Percentiles rank a stretch among this genome's conserved stretches.
These are phyloP conservation scores for Candida anutae DNA, from an alignment of 1,139 yeast genomes.

Conservation along the genomic window DNA sequence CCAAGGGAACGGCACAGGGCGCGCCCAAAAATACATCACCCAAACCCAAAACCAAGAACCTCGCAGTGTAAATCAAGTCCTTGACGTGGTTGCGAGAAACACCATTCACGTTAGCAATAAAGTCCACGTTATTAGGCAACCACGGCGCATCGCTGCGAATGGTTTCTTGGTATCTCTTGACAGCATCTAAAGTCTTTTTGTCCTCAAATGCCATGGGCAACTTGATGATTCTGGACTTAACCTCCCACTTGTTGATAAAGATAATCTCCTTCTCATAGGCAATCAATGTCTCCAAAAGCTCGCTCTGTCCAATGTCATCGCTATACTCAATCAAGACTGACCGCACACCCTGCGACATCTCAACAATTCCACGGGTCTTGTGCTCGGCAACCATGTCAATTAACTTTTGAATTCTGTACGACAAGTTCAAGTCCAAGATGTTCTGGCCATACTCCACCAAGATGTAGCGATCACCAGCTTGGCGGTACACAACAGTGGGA, in stretches of 20 bases:
- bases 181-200: conserved; percentile 79
- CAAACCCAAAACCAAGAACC: conserved; percentile 85
- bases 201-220: conserved; percentile 98
- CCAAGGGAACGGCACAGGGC: conserved; percentile 96
- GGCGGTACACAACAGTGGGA: conserved; percentile 80
- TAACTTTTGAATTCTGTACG: conserved; percentile 79
- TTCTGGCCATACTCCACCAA: conserved; percentile 91
- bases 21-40: conserved; percentile 98
- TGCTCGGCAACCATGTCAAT: conserved; percentile 63
- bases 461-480: conserved; percentile 93
- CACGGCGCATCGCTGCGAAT: conserved; percentile 92
- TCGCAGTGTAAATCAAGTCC: conserved; percentile 79
- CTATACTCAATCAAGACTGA: conserved; percentile 85
- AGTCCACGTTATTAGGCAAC: conserved; percentile 96
- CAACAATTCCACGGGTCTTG: conserved; percentile 71
- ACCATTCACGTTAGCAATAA: conserved; percentile 82
- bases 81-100: conserved; percentile 68
- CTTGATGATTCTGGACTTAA: conserved; percentile 71
- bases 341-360: conserved; percentile 95
- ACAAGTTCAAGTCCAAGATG: conserved; percentile 71
- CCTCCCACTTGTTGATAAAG: conserved; percentile 75
- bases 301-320: conserved; percentile 53
- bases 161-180: conserved; percentile 84
- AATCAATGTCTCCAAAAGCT: conserved; percentile 54
- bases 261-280: conserved; percentile 70